Evolutionary conservation across 2,329 filamentous ascomycete species (phyloP).

Genomic region (Colletotrichum phormii): DNA sequence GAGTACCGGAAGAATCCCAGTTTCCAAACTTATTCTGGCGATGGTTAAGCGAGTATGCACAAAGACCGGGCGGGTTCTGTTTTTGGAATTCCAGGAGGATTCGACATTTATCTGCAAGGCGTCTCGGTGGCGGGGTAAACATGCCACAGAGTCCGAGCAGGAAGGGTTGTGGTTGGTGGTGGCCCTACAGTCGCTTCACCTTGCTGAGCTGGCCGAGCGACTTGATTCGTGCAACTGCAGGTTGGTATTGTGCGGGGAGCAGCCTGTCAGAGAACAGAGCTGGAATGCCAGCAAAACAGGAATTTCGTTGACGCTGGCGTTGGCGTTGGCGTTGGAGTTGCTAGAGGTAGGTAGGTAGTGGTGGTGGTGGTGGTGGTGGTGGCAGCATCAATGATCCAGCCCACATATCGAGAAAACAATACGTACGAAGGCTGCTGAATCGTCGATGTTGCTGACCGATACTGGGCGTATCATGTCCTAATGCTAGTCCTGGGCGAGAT

Average conservation of each 20-base stretch:
- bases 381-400: background rate
- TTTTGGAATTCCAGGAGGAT: slow-evolving; percentile 19
- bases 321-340: slow-evolving; percentile 14
- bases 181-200: slow-evolving; percentile 13
- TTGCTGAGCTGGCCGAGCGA: background rate
- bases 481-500: background rate
- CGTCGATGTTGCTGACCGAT: slow-evolving; percentile 12
- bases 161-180: slow-evolving; percentile 24
- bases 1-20: background rate
- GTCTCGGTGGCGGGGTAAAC: slow-evolving; percentile 26
- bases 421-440: slow-evolving; percentile 8
- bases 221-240: slow-evolving; percentile 29
- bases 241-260: slow-evolving; percentile 22
- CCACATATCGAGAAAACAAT: background rate
- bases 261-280: slow-evolving; percentile 23
- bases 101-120: slow-evolving; percentile 24
- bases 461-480: background rate
- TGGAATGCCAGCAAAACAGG: slow-evolving; percentile 13
- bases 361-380: background rate
- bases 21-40: slow-evolving; percentile 1
- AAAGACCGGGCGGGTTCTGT: slow-evolving; percentile 14
- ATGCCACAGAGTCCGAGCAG: slow-evolving; percentile 11
- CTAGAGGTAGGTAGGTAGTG: background rate
- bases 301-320: slow-evolving; percentile 12
- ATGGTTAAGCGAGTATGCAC: background rate